phyloP scores from a whole-genome alignment of 169 alveolate species.

The Cryptosporidium viatorum region DNA sequence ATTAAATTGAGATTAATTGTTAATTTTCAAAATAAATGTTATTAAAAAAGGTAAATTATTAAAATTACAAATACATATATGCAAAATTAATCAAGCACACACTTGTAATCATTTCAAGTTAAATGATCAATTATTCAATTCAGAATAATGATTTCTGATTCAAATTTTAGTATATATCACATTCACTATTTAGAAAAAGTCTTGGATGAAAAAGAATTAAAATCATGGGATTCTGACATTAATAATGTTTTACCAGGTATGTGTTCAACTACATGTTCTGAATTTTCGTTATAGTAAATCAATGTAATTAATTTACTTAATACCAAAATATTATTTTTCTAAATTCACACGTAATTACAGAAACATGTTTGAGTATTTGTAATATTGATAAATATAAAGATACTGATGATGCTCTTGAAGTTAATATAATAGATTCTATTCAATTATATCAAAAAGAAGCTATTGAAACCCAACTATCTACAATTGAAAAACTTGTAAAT shows the following conservation, averaged over 20 bases:
- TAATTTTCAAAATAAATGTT: background rate
- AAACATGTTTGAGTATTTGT: conserved; percentile 42
- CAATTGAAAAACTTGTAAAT: conserved; percentile 15
- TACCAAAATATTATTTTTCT: background rate
- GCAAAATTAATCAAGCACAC: background rate
- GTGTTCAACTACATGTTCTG: conserved; percentile 1
- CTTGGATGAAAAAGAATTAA: conserved; percentile 33
- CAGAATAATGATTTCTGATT: conserved; percentile 43
- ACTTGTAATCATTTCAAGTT: background rate
- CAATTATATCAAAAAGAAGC: conserved; percentile 62
- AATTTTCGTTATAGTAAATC: background rate
- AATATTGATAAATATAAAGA: conserved; percentile 36
- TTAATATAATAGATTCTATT: conserved; percentile 28
- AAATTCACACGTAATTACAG: background rate
- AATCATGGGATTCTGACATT: conserved; percentile 40
- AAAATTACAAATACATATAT: background rate
- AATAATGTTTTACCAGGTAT: conserved; percentile 33
- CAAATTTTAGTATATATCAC: conserved; percentile 16
- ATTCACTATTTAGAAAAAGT: conserved; percentile 35
- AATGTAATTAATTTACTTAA: background rate
- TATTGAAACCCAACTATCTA: conserved; percentile 42
- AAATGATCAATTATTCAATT: background rate
- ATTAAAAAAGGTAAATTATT: background rate
- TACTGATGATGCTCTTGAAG: conserved; percentile 56
- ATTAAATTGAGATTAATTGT: background rate